These are phyloP conservation scores for Castanea crenata DNA, from an alignment of 306 rosid genomes.

Conservation along the genomic window DNA sequence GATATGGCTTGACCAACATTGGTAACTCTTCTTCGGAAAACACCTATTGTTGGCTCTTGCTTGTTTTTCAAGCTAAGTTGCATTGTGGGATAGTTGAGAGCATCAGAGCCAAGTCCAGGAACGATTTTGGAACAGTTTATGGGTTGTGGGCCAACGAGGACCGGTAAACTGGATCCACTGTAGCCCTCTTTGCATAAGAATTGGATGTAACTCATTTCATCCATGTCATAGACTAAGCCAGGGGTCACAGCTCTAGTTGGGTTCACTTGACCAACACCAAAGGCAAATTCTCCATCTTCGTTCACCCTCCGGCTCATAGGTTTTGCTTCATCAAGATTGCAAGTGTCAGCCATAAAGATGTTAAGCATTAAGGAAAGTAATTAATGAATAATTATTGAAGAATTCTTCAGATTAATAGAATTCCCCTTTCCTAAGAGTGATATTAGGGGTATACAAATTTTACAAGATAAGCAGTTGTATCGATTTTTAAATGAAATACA, in stretches of 20 bases:
- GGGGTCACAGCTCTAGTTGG: conserved; percentile 66
- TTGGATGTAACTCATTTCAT: conserved; percentile 55
- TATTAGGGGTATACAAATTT: not conserved
- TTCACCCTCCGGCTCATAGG: conserved; percentile 60
- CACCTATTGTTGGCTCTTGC: conserved; percentile 26
- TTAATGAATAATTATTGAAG: not conserved
- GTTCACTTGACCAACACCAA: conserved; percentile 74
- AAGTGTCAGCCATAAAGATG: conserved; percentile 14
- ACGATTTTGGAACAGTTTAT: conserved; percentile 62
- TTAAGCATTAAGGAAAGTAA: conserved; percentile 1
- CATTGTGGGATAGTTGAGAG: conserved; percentile 75
- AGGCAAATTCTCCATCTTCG: conserved; percentile 68
- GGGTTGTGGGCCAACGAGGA: conserved; percentile 45
- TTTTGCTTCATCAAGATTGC: conserved; percentile 45
- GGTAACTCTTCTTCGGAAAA: conserved; percentile 67
- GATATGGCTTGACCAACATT: conserved; percentile 64
- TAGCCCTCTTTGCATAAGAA: conserved; percentile 85
- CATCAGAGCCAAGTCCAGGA: conserved; percentile 68
- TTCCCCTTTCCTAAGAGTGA: not conserved
- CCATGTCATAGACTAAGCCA: conserved; percentile 74
- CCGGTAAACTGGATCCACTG: conserved; percentile 40
- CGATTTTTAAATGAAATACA: too few relatives aligned
- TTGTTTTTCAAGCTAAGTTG: conserved; percentile 46
- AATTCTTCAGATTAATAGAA: not conserved
- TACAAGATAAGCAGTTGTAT: too few relatives aligned